These are phyloP conservation scores for Zopfia rhizophila DNA, from an alignment of 2,329 filamentous ascomycete species.

Conservation along the genomic window DNA sequence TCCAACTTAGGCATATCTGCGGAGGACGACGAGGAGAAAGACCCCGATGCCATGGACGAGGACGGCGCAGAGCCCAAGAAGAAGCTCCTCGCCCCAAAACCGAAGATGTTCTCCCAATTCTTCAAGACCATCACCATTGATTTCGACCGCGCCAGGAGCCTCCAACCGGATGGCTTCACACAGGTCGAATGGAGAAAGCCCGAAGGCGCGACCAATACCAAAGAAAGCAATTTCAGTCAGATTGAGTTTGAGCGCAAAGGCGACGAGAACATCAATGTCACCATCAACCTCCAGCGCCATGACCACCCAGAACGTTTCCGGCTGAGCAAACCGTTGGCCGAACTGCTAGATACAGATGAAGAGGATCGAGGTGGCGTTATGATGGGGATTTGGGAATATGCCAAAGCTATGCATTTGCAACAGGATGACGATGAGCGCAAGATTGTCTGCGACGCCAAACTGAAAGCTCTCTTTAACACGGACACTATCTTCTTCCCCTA, in stretches of 20 bases:
- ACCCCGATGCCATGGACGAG: slow-evolving; percentile 69
- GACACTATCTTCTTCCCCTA: slow-evolving; percentile 87
- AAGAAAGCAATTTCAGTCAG: slow-evolving; percentile 85
- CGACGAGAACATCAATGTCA: slow-evolving; percentile 92
- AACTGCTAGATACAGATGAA: slow-evolving; percentile 86
- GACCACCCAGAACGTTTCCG: slow-evolving; percentile 87
- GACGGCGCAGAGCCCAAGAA: slow-evolving; percentile 57
- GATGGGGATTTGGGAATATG: slow-evolving; percentile 95
- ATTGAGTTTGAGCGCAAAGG: slow-evolving; percentile 90
- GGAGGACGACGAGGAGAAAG: slow-evolving; percentile 46
- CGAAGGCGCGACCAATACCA: slow-evolving; percentile 67
- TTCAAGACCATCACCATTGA: slow-evolving; percentile 81
- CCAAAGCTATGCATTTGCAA: slow-evolving; percentile 83
- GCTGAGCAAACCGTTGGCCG: slow-evolving; percentile 80
- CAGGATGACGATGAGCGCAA: slow-evolving; percentile 95
- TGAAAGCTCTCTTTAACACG: slow-evolving; percentile 80
- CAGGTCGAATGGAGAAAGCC: slow-evolving; percentile 90
- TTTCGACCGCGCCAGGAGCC: slow-evolving; percentile 66
- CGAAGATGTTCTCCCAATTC: slow-evolving; percentile 75
- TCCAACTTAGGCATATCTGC: slow-evolving; percentile 43
- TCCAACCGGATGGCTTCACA: slow-evolving; percentile 71
- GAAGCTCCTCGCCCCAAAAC: slow-evolving; percentile 50
- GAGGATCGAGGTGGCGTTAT: slow-evolving; percentile 89
- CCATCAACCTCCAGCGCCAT: slow-evolving; percentile 84
- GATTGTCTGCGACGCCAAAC: slow-evolving; percentile 86